Percentiles rank a stretch among this genome's conserved stretches.
phyloP scores from a whole-genome alignment of 2,329 filamentous ascomycete genomes.

The Rutstroemia sp. region DNA sequence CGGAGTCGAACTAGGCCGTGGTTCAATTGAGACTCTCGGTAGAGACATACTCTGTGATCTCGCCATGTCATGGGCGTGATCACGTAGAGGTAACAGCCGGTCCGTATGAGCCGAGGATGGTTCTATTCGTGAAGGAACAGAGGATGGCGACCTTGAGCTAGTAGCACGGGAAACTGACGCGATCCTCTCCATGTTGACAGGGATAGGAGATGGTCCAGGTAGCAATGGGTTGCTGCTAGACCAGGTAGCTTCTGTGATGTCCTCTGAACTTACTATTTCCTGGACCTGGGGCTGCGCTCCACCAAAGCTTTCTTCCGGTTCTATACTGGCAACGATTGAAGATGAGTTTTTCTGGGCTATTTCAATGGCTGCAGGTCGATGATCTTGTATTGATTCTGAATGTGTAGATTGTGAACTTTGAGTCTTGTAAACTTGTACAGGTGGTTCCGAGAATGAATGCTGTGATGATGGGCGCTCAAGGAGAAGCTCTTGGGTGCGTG shows the following conservation, averaged over 20 bases:
- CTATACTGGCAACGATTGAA: conserved; percentile 1
- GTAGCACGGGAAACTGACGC: neutral
- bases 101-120: neutral
- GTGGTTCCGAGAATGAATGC: neutral
- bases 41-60: neutral
- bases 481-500: neutral
- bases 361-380: neutral
- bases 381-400: neutral
- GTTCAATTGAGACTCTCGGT: conserved; percentile 5
- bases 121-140: neutral
- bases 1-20: neutral
- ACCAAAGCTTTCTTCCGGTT: neutral
- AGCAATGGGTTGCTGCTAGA: neutral
- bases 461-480: neutral
- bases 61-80: neutral
- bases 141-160: conserved; percentile 7
- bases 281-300: neutral
- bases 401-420: neutral
- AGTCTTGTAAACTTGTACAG: neutral
- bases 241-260: neutral
- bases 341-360: neutral
- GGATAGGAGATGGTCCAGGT: neutral
- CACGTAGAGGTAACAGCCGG: conserved; percentile 3
- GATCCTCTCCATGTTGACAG: neutral
- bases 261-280: neutral